Evolutionary conservation across 371 early-diverging fungal genomes (phyloP).

Genomic region (Actinomortierella wolfii): DNA sequence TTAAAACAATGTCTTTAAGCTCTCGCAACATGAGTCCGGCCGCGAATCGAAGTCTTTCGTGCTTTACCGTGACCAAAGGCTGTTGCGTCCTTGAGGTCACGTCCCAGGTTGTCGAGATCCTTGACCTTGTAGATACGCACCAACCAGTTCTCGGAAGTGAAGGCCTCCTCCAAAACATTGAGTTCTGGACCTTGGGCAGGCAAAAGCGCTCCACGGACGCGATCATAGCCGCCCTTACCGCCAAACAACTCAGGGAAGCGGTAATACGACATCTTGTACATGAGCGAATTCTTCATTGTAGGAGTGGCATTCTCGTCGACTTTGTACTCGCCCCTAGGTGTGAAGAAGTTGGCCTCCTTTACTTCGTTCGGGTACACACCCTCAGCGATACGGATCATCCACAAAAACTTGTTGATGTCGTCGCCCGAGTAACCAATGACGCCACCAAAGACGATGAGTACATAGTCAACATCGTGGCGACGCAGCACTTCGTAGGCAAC

Average conservation of each 20-base stretch:
- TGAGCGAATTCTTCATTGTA: slow-evolving; percentile 89
- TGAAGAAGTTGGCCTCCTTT: slow-evolving; percentile 88
- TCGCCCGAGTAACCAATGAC: slow-evolving; percentile 97
- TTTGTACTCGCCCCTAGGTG: slow-evolving; percentile 87
- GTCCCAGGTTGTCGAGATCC: slow-evolving; percentile 88
- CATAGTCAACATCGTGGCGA: slow-evolving; percentile 94
- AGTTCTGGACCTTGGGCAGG: slow-evolving; percentile 81
- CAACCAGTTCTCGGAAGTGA: slow-evolving; percentile 90
- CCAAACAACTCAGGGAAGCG: slow-evolving; percentile 89
- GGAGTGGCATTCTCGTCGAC: slow-evolving; percentile 90
- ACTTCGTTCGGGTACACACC: slow-evolving; percentile 96
- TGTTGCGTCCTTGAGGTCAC: slow-evolving; percentile 74
- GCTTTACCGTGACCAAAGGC: slow-evolving; percentile 61
- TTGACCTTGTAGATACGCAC: slow-evolving; percentile 98
- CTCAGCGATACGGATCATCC: slow-evolving; percentile 99
- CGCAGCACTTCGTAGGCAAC: slow-evolving; percentile 90
- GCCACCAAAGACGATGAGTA: slow-evolving; percentile 95
- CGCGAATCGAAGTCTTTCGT: slow-evolving; percentile 11
- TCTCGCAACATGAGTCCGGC: too few species aligned
- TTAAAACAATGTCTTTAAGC: too few species aligned
- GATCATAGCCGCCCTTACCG: slow-evolving; percentile 76
- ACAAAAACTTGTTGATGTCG: slow-evolving; percentile 99
- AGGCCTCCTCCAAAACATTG: slow-evolving; percentile 90
- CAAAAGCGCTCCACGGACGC: slow-evolving; percentile 84
- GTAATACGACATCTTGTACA: slow-evolving; percentile 98